A percentile compares a stretch with the other conserved stretches of the same genome.
Conservation (phyloP, 2,329 filamentous ascomycete genomes). For the Mollisia scopiformis region DNA sequence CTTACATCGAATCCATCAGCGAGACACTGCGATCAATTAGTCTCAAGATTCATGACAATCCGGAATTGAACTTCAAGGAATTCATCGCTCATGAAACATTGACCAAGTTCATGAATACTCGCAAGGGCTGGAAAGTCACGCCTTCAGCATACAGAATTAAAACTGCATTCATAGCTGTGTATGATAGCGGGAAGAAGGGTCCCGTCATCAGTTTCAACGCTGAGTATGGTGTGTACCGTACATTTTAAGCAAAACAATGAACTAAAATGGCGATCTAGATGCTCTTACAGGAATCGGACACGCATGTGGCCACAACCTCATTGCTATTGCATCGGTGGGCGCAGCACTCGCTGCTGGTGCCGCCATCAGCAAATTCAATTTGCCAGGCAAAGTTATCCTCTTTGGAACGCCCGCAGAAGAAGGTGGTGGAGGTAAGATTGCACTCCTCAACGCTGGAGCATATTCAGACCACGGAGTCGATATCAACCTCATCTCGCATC, state of each 20-base stretch:
- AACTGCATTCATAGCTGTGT: conserved; percentile 53
- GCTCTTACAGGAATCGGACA: conserved; percentile 46
- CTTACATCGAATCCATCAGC: conserved; percentile 43
- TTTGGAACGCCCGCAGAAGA: conserved; percentile 37
- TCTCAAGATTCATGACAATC: conserved; percentile 50
- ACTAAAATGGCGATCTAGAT: conserved; percentile 36
- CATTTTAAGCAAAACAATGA: background rate
- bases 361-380: conserved; percentile 25
- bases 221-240: conserved; percentile 43
- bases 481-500: conserved; percentile 45
- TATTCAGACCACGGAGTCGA: conserved; percentile 41
- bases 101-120: conserved; percentile 48
- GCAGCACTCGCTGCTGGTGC: conserved; percentile 40
- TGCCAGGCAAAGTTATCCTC: conserved; percentile 33
- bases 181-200: conserved; percentile 46
- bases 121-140: conserved; percentile 52
- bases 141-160: conserved; percentile 53
- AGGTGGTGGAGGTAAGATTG: conserved; percentile 44
- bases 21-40: conserved; percentile 48
- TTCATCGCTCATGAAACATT: conserved; percentile 53
- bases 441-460: conserved; percentile 47
- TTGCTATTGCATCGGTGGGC: conserved; percentile 41
- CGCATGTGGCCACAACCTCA: conserved; percentile 48
- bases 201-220: conserved; percentile 46
- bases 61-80: conserved; percentile 55